Percentiles rank a stretch among this genome's conserved stretches.
These are phyloP conservation scores for Phytophthora sansomeana DNA, from an alignment of 352 stramenopile species.

Conservation along the genomic window DNA sequence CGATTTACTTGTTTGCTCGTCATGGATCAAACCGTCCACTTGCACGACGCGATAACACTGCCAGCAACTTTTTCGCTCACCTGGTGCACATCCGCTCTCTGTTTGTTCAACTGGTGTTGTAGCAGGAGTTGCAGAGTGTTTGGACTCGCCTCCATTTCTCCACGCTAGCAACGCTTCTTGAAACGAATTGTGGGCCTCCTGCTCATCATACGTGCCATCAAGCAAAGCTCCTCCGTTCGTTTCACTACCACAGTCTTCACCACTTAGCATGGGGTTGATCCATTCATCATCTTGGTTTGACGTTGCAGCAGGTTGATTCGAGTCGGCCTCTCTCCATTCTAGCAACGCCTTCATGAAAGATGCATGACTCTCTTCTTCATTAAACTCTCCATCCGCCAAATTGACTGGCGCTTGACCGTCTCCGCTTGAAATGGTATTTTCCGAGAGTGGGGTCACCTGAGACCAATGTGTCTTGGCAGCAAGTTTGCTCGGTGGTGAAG, in stretches of 20 bases:
- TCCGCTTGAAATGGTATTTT: conserved; percentile 28
- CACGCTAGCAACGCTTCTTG: conserved; percentile 66
- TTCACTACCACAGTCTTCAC: conserved; percentile 13
- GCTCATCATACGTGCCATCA: conserved; percentile 72
- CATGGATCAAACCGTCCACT: conserved; percentile 49
- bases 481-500: conserved; percentile 36
- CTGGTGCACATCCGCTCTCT: conserved; percentile 56
- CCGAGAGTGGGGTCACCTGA: conserved; percentile 63
- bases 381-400: conserved; percentile 77
- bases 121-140: not conserved
- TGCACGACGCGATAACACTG: conserved; percentile 77
- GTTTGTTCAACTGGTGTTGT: conserved; percentile 41
- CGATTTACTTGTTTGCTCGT: conserved; percentile 50
- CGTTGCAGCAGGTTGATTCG: conserved; percentile 12
- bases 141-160: conserved; percentile 38
- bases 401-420: conserved; percentile 63
- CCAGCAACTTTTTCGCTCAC: conserved; percentile 76
- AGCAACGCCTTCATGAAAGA: conserved; percentile 85
- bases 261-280: conserved; percentile 67
- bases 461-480: conserved; percentile 66
- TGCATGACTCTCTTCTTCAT: conserved; percentile 75
- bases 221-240: conserved; percentile 54
- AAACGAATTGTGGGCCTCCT: conserved; percentile 74
- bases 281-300: conserved; percentile 55
- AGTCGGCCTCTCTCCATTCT: conserved; percentile 70